Conservation (phyloP, 1,284 basidiomycete species). For the Phylloboletellus chloephorus region DNA sequence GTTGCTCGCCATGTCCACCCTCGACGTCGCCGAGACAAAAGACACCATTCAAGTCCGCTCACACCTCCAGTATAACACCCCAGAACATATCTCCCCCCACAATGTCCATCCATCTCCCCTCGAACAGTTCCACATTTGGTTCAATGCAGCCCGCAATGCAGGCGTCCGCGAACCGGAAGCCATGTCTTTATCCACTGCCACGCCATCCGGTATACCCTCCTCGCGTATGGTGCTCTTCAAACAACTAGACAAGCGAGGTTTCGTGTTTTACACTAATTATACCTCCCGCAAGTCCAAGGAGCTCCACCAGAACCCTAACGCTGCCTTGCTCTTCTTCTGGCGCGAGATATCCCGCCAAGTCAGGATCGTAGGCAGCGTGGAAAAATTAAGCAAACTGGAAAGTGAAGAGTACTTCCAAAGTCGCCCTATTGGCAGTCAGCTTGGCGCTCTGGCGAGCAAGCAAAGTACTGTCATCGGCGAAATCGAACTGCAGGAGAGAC, state of each 20-base stretch:
- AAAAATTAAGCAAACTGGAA: slow-evolving; percentile 67
- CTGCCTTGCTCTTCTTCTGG: slow-evolving; percentile 91
- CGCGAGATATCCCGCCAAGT: slow-evolving; percentile 78
- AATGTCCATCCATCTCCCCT: slow-evolving; percentile 65
- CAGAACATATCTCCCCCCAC: slow-evolving; percentile 53
- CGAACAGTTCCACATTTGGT: slow-evolving; percentile 82
- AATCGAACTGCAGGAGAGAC: slow-evolving; percentile 58
- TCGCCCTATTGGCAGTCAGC: slow-evolving; percentile 76
- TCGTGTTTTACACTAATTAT: slow-evolving; percentile 98
- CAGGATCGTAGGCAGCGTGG: slow-evolving; percentile 80
- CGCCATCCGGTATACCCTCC: slow-evolving; percentile 70
- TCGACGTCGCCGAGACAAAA: slow-evolving; percentile 32
- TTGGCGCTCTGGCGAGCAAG: slow-evolving; percentile 91
- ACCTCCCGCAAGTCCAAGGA: slow-evolving; percentile 86
- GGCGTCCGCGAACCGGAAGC: slow-evolving; percentile 81
- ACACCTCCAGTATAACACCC: slow-evolving; percentile 71
- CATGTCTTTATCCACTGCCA: slow-evolving; percentile 81
- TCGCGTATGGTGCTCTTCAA: slow-evolving; percentile 91
- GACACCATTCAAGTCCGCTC: slow-evolving; percentile 62
- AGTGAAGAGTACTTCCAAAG: slow-evolving; percentile 82
- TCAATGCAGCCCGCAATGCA: slow-evolving; percentile 56
- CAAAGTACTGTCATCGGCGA: slow-evolving; percentile 79
- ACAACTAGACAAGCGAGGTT: slow-evolving; percentile 78
- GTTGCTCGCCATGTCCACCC: slow-evolving; percentile 18
- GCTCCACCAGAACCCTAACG: slow-evolving; percentile 70